Evolutionary conservation across 495 filamentous ascomycete species (phyloP), one percentile per base, ranked within the genome.

Genomic region (Cudoniella acicularis): DNA sequence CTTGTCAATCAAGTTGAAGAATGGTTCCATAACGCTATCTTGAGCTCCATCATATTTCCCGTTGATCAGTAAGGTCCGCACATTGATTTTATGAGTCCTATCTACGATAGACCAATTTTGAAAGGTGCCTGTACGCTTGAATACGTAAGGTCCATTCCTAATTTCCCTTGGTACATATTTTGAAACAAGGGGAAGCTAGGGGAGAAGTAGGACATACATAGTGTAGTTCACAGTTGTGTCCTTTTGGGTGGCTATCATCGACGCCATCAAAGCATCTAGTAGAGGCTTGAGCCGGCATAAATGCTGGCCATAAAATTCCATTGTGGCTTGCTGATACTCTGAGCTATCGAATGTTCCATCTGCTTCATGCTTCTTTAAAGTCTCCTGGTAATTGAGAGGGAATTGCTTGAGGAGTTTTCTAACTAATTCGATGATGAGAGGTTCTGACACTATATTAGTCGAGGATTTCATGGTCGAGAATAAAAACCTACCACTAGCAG

Each of bases 81-180:
- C 74, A 3, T 62, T 64, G 45, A 83, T 79, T 13, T 72, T 65
- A 21, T 62, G 54, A 51, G 76, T 50, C 9, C 56, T 27, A 1
- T 60, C 49, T 26, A 65, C 69, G 4, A 71, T 68, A 22, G 73
- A 67, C 75, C 73, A 82, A 24, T 70, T 60, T 59, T 75, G 75
- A 24, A 82, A 64, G 17, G 65, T 68, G 4, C 80, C 80, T 9
- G 62, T 71, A 36, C 78, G 66, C 13, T 64, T 55, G 57, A 81
- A 77, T 59, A 80, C 77, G 1, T 75, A 78, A 3, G 78, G 76
- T 3, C 79, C 77, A 60, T 78, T 70, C 67, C 72, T 77, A 25
- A 27, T 41, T 23, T 24, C 23, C 23, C 10, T 26, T 56, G 16
- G 41, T 18, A n/a, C n/a, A n/a, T 22, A 6, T 16, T 20, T 22